Conservation (phyloP, 1,284 basidiomycete genomes). For the Peniophora sp. region DNA sequence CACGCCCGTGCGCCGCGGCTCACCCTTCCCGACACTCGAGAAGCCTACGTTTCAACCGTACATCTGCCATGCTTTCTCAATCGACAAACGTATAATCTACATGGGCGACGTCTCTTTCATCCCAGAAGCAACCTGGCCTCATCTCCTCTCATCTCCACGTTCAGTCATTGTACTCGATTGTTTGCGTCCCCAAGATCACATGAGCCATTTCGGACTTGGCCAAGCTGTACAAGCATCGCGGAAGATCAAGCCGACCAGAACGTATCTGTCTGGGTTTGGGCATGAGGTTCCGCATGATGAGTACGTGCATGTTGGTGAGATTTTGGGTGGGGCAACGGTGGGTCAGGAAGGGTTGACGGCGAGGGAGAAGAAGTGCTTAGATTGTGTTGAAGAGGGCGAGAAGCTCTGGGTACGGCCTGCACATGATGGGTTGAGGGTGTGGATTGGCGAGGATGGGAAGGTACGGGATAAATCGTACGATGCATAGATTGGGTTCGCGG, state of each 20-base stretch:
- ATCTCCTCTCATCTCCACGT: conserved; percentile 35
- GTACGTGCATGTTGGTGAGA: conserved; percentile 50
- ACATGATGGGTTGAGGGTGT: conserved; percentile 59
- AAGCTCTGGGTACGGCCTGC: conserved; percentile 58
- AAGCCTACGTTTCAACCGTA: conserved; percentile 44
- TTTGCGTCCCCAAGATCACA: conserved; percentile 50
- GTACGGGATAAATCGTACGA: background rate
- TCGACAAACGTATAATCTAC: conserved; percentile 57
- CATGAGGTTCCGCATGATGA: conserved; percentile 67
- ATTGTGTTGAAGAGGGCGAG: conserved; percentile 36
- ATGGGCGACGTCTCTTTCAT: conserved; percentile 72
- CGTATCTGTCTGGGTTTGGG: conserved; percentile 66
- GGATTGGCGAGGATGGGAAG: conserved; percentile 7
- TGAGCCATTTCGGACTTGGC: conserved; percentile 65
- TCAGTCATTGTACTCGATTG: conserved; percentile 64
- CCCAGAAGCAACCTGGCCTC: conserved; percentile 57
- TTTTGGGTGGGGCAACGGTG: conserved; percentile 30
- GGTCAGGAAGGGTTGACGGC: conserved; percentile 25
- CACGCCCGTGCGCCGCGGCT: conserved; percentile 26
- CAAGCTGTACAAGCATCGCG: conserved; percentile 48
- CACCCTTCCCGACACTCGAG: conserved; percentile 2
- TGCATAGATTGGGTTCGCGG: background rate
- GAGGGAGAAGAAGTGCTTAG: conserved; percentile 33
- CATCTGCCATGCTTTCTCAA: conserved; percentile 67
- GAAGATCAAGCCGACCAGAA: conserved; percentile 45